Percentiles rank a stretch among this genome's conserved stretches.
These are phyloP conservation scores for Candida michaelii DNA, from an alignment of 805 yeast genomes.

Conservation along the genomic window DNA sequence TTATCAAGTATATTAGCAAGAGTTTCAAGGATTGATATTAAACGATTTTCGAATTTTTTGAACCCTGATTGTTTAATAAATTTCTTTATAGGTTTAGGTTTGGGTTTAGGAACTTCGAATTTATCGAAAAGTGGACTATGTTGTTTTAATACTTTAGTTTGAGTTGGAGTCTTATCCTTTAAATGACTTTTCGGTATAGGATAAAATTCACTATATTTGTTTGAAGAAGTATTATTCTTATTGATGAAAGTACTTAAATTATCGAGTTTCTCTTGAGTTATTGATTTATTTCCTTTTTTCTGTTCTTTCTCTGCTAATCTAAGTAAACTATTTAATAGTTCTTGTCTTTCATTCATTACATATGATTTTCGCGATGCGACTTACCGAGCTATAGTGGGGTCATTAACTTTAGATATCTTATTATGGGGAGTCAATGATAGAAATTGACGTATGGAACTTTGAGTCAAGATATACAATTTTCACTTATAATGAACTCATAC, in stretches of 20 bases:
- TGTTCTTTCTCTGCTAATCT: conserved; percentile 38
- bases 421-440: neutral
- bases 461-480: too few species aligned
- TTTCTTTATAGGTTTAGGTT: conserved; percentile 5
- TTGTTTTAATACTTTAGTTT: conserved; percentile 14
- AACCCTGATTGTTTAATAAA: conserved; percentile 23
- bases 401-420: too few species aligned
- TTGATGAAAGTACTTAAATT: conserved; percentile 29
- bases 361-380: conserved; percentile 3
- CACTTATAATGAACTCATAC: too few species aligned
- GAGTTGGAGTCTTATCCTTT: neutral
- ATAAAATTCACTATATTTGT: conserved; percentile 15
- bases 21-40: conserved; percentile 33
- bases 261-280: conserved; percentile 37
- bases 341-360: conserved; percentile 20
- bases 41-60: conserved; percentile 28
- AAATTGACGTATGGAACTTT: too few species aligned
- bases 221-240: conserved; percentile 12
- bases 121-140: conserved; percentile 36
- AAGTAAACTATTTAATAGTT: conserved; percentile 27
- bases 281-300: conserved; percentile 35
- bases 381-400: too few species aligned
- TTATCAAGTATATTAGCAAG: conserved; percentile 42
- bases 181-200: conserved; percentile 20
- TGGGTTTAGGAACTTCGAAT: conserved; percentile 20